Percentiles rank a stretch among this genome's conserved stretches.
Evolutionary conservation across 768 basidiomycete genomes (phyloP).

Genomic region (Calocera viscosa): DNA sequence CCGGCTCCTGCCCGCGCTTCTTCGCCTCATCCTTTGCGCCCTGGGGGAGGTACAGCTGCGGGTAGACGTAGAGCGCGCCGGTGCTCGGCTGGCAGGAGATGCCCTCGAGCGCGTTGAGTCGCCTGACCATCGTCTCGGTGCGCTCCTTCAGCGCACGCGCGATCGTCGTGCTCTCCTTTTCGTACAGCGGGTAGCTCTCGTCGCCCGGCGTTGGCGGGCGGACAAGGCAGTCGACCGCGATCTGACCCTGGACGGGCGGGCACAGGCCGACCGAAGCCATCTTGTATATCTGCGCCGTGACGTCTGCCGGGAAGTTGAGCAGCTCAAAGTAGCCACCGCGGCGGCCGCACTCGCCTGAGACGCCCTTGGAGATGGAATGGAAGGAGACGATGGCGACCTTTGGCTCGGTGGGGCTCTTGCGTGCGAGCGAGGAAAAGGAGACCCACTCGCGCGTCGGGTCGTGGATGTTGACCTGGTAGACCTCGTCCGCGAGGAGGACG

Average conservation of each 20-base stretch:
- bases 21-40: constrained; percentile 63
- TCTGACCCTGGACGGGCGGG: constrained; percentile 80
- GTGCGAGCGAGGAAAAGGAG: constrained; percentile 86
- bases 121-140: constrained; percentile 55
- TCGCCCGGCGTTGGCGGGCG: constrained; percentile 70
- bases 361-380: constrained; percentile 96
- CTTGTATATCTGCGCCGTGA: constrained; percentile 85
- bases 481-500: constrained; percentile 91
- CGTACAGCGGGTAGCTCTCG: constrained; percentile 65
- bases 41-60: constrained; percentile 59
- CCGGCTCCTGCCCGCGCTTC: constrained; percentile 62
- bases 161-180: constrained; percentile 69
- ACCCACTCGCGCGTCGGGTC: constrained; percentile 36
- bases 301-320: constrained; percentile 62
- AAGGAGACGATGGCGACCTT: constrained; percentile 86
- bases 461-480: constrained; percentile 95
- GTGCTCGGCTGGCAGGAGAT: constrained; percentile 81
- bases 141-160: constrained; percentile 62
- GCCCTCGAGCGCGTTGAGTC: constrained; percentile 76
- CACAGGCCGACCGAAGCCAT: constrained; percentile 86
- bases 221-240: constrained; percentile 91
- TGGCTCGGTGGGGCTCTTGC: neutral
- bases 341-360: constrained; percentile 92
- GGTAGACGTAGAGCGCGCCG: constrained; percentile 90
- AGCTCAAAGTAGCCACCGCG: constrained; percentile 95